phyloP scores from a whole-genome alignment of 2,329 filamentous ascomycete species.

The Fusarium sp. region DNA sequence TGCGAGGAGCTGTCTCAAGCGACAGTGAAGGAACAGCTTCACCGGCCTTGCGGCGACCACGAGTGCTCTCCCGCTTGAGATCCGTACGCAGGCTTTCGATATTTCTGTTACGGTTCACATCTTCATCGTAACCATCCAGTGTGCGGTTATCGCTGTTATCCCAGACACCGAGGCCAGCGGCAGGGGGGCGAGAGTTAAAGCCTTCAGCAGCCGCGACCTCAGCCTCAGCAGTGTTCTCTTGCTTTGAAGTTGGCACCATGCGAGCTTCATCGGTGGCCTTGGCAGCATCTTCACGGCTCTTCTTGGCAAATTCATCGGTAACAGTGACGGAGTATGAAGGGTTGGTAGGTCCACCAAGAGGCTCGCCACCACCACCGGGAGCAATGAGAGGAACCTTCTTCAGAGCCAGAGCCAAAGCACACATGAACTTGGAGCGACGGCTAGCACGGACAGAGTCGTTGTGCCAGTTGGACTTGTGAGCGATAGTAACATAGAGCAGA shows the following conservation, averaged over 20 bases:
- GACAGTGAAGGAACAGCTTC: constrained; percentile 57
- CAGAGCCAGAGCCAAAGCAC: constrained; percentile 85
- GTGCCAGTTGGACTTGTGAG: constrained; percentile 93
- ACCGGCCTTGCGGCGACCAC: constrained; percentile 63
- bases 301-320: constrained; percentile 73
- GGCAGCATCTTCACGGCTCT: constrained; percentile 70
- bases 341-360: constrained; percentile 75
- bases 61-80: constrained; percentile 59
- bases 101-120: constrained; percentile 54
- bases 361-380: constrained; percentile 77
- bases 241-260: constrained; percentile 66
- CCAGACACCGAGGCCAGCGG: constrained; percentile 42
- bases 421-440: constrained; percentile 96
- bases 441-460: constrained; percentile 85
- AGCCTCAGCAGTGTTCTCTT: constrained; percentile 47
- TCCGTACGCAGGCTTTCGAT: constrained; percentile 55
- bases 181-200: constrained; percentile 57
- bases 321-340: constrained; percentile 86
- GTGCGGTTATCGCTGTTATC: constrained; percentile 44
- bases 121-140: constrained; percentile 49
- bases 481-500: constrained; percentile 82
- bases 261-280: constrained; percentile 73
- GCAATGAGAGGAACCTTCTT: constrained; percentile 88
- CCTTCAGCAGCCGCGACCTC: constrained; percentile 61
- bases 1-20: constrained; percentile 44